Percentiles rank a stretch among this genome's conserved stretches.
Evolutionary conservation across 1,139 yeast genomes (phyloP).

Genomic region (Hemisphaericaspora xylanilytica): DNA sequence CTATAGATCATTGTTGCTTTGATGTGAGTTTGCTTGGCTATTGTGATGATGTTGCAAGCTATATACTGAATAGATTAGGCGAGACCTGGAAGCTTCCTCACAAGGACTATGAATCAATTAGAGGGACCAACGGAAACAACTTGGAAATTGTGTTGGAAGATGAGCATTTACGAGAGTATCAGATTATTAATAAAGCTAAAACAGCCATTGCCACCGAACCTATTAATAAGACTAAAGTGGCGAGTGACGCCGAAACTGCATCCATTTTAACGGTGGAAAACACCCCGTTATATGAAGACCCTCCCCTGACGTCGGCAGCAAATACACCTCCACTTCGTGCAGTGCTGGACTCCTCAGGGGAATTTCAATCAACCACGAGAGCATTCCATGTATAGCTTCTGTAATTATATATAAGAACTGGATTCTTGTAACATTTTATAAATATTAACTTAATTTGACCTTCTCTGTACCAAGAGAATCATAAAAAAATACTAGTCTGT

Average conservation of each 20-base stretch:
- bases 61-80: slow-evolving; percentile 55
- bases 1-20: slow-evolving; percentile 75
- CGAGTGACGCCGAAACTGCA: neutral
- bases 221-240: slow-evolving; percentile 9
- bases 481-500: no score
- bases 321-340: slow-evolving; percentile 1
- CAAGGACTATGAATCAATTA: slow-evolving; percentile 24
- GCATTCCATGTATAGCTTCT: neutral
- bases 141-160: slow-evolving; percentile 22
- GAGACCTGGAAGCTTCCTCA: slow-evolving; percentile 64
- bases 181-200: slow-evolving; percentile 13
- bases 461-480: no score
- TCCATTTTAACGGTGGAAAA: slow-evolving; percentile 4
- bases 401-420: neutral
- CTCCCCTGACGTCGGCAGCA: slow-evolving; percentile 2
- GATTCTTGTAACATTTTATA: neutral
- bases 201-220: neutral
- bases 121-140: slow-evolving; percentile 19
- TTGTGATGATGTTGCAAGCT: slow-evolving; percentile 83
- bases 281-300: slow-evolving; percentile 7
- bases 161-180: slow-evolving; percentile 23
- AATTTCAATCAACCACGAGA: neutral
- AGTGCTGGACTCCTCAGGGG: neutral
- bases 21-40: slow-evolving; percentile 79
- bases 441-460: neutral